Base-by-base conservation (phyloP, 257 asterid species). In the Forsythia suspensa region DNA sequence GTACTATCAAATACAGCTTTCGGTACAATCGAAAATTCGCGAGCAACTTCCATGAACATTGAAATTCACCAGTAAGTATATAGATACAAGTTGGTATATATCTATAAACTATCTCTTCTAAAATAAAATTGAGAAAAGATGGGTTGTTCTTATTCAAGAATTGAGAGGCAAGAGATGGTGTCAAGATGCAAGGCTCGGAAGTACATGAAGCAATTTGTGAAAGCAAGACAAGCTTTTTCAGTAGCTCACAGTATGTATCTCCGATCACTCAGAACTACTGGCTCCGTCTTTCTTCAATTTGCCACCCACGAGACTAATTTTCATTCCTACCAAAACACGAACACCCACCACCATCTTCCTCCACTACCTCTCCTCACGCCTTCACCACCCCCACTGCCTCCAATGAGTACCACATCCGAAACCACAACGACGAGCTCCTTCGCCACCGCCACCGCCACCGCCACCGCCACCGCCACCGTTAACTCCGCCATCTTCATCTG, bases 81-180 rank as follows among this genome's bases (percentile, higher is more conserved):
- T 51, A n/a, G 0, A 57, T 16, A 57, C 38, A 57, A 29, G 1
- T 29, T 29, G 34, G 34, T 29, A 29, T 29, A 29, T 29, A 1
- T 29, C 34, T 29, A 29, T 29, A 29, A 29, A 29, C 34, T 29
- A 1, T 29, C 34, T 29, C 34, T 29, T 29, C 34, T 29, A 29
- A 29, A 29, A 29, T 1, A 43, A 43, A 43, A 43, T 43, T 43
- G 51, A 6, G 24, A 69, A 61, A 44, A 94, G 34, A 29, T 95
- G 99, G 99, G 99, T 34, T 90, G 97, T 79, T 93, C 91, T 91
- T 88, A 91, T 82, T 93, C 98, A 63, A 92, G 97, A 83, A 79
- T 86, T 67, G 91, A 89, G 63, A 86, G 93, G 72, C 96, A 90
- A 83, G 98, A 93, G 69, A 87, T 93, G 97, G 97, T 95, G 5